Conservation (phyloP, 805 yeast species). For the Priceomyces carsonii region DNA sequence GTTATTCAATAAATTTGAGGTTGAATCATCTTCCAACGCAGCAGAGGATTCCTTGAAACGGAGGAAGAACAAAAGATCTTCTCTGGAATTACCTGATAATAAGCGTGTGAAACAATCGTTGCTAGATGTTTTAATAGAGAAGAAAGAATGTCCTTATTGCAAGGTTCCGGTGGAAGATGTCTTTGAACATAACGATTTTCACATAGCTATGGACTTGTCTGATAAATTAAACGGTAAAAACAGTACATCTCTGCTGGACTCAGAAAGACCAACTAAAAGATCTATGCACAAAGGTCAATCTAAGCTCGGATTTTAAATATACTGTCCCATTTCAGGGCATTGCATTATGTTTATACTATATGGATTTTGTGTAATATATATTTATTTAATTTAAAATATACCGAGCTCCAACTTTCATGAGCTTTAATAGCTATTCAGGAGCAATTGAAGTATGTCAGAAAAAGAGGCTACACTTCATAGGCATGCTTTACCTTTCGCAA, state of each 20-base stretch:
- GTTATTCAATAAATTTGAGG: conserved; percentile 18
- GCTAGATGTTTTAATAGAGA: conserved; percentile 17
- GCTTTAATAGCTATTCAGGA: neutral
- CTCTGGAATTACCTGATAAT: conserved; percentile 1
- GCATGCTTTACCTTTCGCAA: conserved; percentile 61
- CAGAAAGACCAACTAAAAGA: conserved; percentile 1
- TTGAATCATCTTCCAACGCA: neutral
- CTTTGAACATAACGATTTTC: conserved; percentile 56
- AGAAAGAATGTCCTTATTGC: conserved; percentile 29
- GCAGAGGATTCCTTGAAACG: neutral
- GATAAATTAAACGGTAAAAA: conserved; percentile 21
- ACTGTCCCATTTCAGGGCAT: too few species aligned
- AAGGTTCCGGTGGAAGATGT: conserved; percentile 26
- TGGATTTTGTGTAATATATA: conserved; percentile 5
- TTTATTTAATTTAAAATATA: neutral
- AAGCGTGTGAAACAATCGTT: neutral
- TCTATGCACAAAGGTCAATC: conserved; percentile 7
- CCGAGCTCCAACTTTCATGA: conserved; percentile 2
- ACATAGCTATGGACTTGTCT: conserved; percentile 51
- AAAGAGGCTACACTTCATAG: neutral
- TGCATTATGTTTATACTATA: too few species aligned
- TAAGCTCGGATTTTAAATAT: conserved; percentile 8
- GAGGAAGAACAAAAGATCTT: neutral
- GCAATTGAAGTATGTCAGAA: neutral
- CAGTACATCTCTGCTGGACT: neutral